A percentile compares a stretch with the other conserved stretches of the same genome.
Evolutionary conservation across 352 stramenopile species (phyloP).

Genomic region (Phytophthora tubulina): DNA sequence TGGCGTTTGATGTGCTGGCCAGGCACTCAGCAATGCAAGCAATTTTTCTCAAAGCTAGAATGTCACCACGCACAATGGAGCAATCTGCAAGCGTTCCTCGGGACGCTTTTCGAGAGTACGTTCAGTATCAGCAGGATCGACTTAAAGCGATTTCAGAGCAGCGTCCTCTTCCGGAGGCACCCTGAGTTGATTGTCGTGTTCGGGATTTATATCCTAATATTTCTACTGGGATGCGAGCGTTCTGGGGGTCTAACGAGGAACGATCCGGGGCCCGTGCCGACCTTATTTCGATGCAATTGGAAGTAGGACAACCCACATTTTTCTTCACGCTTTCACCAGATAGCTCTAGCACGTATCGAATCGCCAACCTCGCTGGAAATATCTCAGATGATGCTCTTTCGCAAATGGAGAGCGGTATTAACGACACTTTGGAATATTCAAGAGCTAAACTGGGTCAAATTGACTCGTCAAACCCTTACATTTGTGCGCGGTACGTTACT

Average conservation of each 20-base stretch:
- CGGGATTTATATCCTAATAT: not conserved
- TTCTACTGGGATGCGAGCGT: not conserved
- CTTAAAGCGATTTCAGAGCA: not conserved
- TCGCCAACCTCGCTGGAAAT: not conserved
- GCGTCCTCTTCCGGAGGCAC: not conserved
- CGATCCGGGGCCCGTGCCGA: not conserved
- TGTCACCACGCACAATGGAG: not conserved
- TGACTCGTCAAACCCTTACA: not conserved
- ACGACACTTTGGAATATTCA: not conserved
- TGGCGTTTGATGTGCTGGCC: conserved; percentile 13
- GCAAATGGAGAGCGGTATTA: not conserved
- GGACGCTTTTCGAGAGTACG: not conserved
- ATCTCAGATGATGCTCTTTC: not conserved
- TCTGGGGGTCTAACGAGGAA: not conserved
- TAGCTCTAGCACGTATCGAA: not conserved
- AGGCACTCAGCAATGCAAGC: conserved; percentile 6
- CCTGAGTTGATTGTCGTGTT: not conserved
- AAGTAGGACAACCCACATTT: not conserved
- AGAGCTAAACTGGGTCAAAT: conserved; percentile 1
- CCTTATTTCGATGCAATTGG: conserved; percentile 2
- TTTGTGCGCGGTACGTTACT: conserved; percentile 1
- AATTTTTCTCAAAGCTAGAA: conserved; percentile 8
- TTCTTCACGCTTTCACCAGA: not conserved
- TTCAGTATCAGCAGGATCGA: not conserved
- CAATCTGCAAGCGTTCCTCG: not conserved